A percentile compares a stretch with the other conserved stretches of the same genome.
Conservation (phyloP, 768 basidiomycete genomes). For the Tylopilus balloui region DNA sequence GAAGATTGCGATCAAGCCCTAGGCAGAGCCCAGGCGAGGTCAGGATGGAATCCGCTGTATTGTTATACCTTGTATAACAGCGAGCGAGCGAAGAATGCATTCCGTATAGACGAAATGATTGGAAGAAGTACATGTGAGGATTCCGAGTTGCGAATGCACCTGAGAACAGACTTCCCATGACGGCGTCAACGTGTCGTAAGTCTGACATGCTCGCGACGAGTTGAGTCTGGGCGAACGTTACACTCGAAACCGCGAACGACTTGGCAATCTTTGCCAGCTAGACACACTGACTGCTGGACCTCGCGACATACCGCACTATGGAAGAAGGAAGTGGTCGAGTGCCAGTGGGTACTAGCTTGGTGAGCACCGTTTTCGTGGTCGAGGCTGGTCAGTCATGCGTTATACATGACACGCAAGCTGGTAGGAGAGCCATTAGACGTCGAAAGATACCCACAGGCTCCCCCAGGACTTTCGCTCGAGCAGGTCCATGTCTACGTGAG, state of each 20-base stretch:
- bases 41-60: conserved; percentile 9
- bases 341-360: conserved; percentile 4
- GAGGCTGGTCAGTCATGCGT: background rate
- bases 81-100: background rate
- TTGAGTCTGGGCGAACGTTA: background rate
- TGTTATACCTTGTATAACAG: conserved; percentile 18
- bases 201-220: background rate
- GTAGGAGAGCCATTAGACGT: conserved; percentile 52
- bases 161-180: background rate
- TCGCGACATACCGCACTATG: background rate
- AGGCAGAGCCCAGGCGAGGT: conserved; percentile 1
- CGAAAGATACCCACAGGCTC: conserved; percentile 55
- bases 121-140: background rate
- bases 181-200: background rate
- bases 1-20: conserved; percentile 62
- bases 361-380: conserved; percentile 2
- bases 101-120: background rate
- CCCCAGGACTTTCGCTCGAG: conserved; percentile 50
- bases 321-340: background rate
- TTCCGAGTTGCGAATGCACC: background rate
- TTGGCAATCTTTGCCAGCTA: background rate
- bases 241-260: background rate
- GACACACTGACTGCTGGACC: background rate
- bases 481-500: conserved; percentile 75
- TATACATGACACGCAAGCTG: conserved; percentile 13